Conservation (phyloP, 2,329 filamentous ascomycete genomes). For the Blastomyces silverae region DNA sequence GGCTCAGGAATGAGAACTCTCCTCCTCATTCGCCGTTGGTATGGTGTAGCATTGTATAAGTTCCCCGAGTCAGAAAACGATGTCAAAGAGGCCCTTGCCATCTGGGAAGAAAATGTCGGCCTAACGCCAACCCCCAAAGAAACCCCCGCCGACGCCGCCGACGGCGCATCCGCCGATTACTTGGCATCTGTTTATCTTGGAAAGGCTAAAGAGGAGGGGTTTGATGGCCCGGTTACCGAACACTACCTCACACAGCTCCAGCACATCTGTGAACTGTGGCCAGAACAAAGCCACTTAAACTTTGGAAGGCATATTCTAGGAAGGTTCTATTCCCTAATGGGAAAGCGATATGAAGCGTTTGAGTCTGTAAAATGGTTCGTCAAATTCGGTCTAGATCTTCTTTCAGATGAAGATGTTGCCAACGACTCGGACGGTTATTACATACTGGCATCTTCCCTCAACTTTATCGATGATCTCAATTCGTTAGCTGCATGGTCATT, state of each 20-base stretch:
- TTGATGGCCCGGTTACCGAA: constrained; percentile 13
- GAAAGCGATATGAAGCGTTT: constrained; percentile 22
- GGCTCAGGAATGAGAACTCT: constrained; percentile 1
- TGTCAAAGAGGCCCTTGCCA: constrained; percentile 15
- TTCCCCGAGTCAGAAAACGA: constrained; percentile 14
- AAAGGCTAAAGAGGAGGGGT: constrained; percentile 17
- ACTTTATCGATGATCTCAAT: constrained; percentile 25
- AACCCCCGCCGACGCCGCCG: not conserved
- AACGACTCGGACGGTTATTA: constrained; percentile 28
- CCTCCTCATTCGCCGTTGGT: constrained; percentile 16
- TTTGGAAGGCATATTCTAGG: constrained; percentile 15
- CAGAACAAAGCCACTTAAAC: not conserved
- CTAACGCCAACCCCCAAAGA: constrained; percentile 12
- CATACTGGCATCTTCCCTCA: constrained; percentile 23
- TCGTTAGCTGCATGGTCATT: constrained; percentile 28
- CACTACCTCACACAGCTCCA: constrained; percentile 17
- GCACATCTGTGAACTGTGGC: constrained; percentile 10
- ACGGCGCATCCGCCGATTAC: constrained; percentile 13
- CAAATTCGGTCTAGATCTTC: constrained; percentile 26
- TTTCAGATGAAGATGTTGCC: constrained; percentile 27
- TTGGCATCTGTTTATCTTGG: constrained; percentile 18
- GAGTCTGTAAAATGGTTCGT: constrained; percentile 23
- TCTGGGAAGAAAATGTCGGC: constrained; percentile 19
- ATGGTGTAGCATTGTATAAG: constrained; percentile 14
- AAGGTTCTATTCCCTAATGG: constrained; percentile 20